Percentiles rank a stretch among this genome's conserved stretches.
Conservation (phyloP, 2,329 filamentous ascomycete species). For the Lecanicillium sp. region DNA sequence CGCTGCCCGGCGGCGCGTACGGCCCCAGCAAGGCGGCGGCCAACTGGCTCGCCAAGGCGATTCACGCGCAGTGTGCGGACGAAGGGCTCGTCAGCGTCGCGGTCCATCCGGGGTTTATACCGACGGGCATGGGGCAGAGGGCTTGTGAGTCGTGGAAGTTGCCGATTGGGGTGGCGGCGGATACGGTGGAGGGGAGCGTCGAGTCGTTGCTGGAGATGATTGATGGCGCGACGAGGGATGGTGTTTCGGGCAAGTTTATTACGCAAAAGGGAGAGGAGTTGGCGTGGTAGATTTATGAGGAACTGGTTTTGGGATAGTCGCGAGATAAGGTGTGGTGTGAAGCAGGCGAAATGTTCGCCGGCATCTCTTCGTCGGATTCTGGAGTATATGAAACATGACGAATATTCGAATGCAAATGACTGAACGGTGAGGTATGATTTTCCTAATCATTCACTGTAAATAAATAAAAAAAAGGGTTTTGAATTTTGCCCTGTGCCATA, state of each 20-base stretch:
- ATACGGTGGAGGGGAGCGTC: conserved; percentile 23
- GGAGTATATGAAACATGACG: too few species aligned
- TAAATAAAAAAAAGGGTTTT: too few species aligned
- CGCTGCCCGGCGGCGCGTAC: conserved; percentile 24
- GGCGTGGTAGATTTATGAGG: conserved; percentile 14
- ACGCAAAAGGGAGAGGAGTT: conserved; percentile 22
- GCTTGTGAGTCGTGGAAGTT: conserved; percentile 24
- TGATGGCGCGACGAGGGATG: conserved; percentile 26
- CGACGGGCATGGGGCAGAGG: conserved; percentile 21
- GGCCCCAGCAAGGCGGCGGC: conserved; percentile 26
- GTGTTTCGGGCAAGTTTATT: conserved; percentile 24
- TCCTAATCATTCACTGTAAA: too few species aligned
- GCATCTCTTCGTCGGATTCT: too few species aligned
- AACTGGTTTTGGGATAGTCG: too few species aligned
- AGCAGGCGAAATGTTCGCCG: too few species aligned
- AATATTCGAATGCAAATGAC: too few species aligned
- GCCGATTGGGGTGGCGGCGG: conserved; percentile 14
- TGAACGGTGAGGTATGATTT: too few species aligned
- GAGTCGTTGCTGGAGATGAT: conserved; percentile 24
- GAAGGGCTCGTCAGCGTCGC: conserved; percentile 19
- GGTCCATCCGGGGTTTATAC: conserved; percentile 31
- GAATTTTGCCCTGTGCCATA: too few species aligned
- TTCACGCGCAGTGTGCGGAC: conserved; percentile 20
- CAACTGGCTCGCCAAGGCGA: conserved; percentile 24
- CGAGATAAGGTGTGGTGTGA: too few species aligned